These are phyloP conservation scores for Kwoniella sp. DNA, from an alignment of 768 basidiomycete genomes.

Conservation along the genomic window DNA sequence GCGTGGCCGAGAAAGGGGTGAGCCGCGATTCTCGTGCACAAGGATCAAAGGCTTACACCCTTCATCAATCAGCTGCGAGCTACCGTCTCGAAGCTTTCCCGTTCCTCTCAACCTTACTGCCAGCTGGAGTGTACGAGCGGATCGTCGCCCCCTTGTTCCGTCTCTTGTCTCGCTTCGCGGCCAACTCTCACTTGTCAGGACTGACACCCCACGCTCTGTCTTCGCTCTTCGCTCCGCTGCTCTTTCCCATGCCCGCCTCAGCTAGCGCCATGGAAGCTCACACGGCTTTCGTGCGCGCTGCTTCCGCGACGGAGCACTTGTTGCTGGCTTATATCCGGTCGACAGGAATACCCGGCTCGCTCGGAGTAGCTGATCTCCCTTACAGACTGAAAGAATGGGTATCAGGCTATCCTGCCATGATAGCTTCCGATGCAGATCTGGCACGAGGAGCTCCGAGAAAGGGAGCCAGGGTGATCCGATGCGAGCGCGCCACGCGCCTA, in stretches of 20 bases:
- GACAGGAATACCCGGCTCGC: conserved; percentile 57
- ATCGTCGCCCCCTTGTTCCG: conserved; percentile 60
- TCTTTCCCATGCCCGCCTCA: conserved; percentile 62
- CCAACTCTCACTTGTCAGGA: conserved; percentile 77
- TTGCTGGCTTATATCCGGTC: conserved; percentile 84
- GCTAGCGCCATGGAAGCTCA: conserved; percentile 59
- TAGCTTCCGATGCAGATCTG: conserved; percentile 57
- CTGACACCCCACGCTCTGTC: conserved; percentile 88
- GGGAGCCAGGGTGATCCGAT: conserved; percentile 70
- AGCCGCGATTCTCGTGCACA: too few species aligned
- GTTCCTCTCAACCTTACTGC: conserved; percentile 56
- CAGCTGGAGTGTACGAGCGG: conserved; percentile 15
- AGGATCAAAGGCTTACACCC: too few species aligned
- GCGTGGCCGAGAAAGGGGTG: conserved; percentile 75
- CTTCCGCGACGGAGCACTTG: conserved; percentile 85
- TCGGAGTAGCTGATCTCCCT: conserved; percentile 53
- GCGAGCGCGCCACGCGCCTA: conserved; percentile 71
- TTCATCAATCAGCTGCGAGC: conserved; percentile 60
- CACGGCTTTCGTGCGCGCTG: conserved; percentile 69
- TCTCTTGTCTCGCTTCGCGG: conserved; percentile 75
- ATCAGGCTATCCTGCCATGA: conserved; percentile 76
- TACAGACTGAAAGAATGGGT: conserved; percentile 87
- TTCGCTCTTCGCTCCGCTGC: conserved; percentile 77
- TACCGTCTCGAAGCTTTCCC: conserved; percentile 72
- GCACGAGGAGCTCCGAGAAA: conserved; percentile 61